Base-by-base conservation (phyloP, 805 yeast species). In the Dipodascus geniculatus region DNA sequence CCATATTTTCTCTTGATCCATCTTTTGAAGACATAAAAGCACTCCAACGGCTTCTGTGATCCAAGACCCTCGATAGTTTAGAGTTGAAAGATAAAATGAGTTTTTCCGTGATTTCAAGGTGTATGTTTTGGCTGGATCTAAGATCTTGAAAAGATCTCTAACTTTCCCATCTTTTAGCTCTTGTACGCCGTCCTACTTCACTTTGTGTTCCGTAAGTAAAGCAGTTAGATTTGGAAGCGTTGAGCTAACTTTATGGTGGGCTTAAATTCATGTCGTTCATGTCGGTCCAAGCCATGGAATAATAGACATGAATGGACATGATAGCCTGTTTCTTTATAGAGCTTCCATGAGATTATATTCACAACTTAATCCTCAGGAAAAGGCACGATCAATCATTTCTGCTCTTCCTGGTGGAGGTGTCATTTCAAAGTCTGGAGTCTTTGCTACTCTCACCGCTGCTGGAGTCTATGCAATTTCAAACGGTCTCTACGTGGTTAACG, bases 371-470 rank as follows among this genome's bases (percentile, higher is more conserved):
- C 96, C 96, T 72, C 85, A 87, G 77, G 78, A 83, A 63, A 87
- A 87, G 79, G 99, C 99, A 56, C 73, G 79, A 66, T 81, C 96
- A 52, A 81, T 91, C 72, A 82, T 91, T 65, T 90, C 86, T 66
- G 87, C 96, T 59, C 75, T 93, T 63, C 99, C 99, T 71, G 97
- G 97, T 70, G 84, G 81, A 81, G 80, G 81, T 66, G 76, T 80
- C 63, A 71, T 91, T 63, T 81, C 96, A 61, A 93, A 93, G 82
- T 88, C 97, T 58, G 96, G 97, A 68, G 79, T 90, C 67, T 77
- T 93, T 66, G 96, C 96, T 65, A 90, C 98, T 53, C 80, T 90
- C 57, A 81, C 96, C 57, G 97, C 97, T 58, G 98, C 96, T 55
- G 83, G 95, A 56, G 71, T 91, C 62, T 93, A 89, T 74, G 96